phyloP scores from a whole-genome alignment of 2,329 filamentous ascomycete species.

The Aspergillus calidoustus region DNA sequence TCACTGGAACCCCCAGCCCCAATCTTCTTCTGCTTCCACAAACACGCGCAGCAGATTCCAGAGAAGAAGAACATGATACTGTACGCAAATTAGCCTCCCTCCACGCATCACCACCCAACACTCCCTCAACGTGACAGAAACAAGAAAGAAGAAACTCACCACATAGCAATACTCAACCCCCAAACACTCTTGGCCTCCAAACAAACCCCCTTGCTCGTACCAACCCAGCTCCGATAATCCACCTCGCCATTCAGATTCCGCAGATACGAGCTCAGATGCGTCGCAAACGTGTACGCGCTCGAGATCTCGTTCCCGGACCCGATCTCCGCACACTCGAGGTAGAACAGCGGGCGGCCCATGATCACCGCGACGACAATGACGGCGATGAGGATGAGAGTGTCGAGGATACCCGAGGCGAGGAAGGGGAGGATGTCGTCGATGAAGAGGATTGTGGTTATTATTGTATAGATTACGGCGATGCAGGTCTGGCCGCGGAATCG shows the following conservation, averaged over 20 bases:
- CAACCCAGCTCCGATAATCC: slow-evolving; percentile 60
- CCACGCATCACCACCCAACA: slow-evolving; percentile 13
- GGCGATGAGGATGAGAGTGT: slow-evolving; percentile 73
- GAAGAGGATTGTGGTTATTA: slow-evolving; percentile 81
- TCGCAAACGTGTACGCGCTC: slow-evolving; percentile 59
- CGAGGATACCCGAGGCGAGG: slow-evolving; percentile 68
- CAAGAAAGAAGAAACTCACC: slow-evolving; percentile 49
- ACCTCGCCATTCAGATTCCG: slow-evolving; percentile 56
- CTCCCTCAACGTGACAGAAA: background rate
- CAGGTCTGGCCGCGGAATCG: slow-evolving; percentile 61
- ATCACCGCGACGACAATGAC: slow-evolving; percentile 77
- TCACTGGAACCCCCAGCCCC: background rate
- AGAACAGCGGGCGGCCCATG: slow-evolving; percentile 79
- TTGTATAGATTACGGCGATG: slow-evolving; percentile 77
- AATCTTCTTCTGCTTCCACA: slow-evolving; percentile 65
- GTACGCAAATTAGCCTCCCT: background rate
- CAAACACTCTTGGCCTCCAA: slow-evolving; percentile 85
- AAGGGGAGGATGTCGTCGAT: slow-evolving; percentile 76
- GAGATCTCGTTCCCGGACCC: slow-evolving; percentile 43
- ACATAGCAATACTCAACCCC: slow-evolving; percentile 81
- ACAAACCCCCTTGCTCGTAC: slow-evolving; percentile 69
- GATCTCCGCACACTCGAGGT: slow-evolving; percentile 70
- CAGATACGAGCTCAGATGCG: slow-evolving; percentile 57
- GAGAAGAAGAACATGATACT: slow-evolving; percentile 71
- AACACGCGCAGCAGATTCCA: slow-evolving; percentile 59